phyloP scores from a whole-genome alignment of 2,329 filamentous ascomycete genomes.

The Exophiala dermatitidis region DNA sequence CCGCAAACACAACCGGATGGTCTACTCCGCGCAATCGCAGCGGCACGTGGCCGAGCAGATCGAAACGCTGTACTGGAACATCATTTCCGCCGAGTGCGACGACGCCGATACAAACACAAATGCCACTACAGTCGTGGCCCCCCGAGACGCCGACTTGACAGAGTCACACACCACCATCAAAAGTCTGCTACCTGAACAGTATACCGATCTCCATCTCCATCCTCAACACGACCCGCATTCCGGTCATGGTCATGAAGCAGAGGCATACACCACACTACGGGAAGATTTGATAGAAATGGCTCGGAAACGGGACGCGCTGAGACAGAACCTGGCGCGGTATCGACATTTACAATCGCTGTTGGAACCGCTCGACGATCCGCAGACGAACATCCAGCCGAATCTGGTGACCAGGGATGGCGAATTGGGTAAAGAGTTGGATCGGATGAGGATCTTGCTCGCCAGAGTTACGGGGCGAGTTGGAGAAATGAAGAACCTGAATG shows the following conservation, averaged over 20 bases:
- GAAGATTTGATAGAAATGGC: constrained; percentile 42
- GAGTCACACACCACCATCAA: constrained; percentile 7
- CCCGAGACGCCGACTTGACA: constrained; percentile 13
- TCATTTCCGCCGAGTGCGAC: constrained; percentile 34
- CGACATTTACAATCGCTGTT: constrained; percentile 42
- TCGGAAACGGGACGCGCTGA: constrained; percentile 39
- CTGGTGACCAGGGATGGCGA: constrained; percentile 47
- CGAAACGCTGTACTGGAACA: constrained; percentile 49
- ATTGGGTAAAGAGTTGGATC: constrained; percentile 44
- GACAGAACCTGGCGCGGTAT: constrained; percentile 43
- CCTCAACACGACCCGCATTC: not conserved
- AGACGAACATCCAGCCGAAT: constrained; percentile 48
- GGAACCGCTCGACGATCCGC: constrained; percentile 44
- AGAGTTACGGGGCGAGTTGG: constrained; percentile 36
- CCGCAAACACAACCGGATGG: constrained; percentile 47
- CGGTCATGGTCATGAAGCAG: not conserved
- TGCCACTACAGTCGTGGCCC: constrained; percentile 6
- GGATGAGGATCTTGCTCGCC: constrained; percentile 43
- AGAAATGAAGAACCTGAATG: constrained; percentile 23
- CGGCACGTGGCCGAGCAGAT: constrained; percentile 52
- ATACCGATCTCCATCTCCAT: constrained; percentile 8
- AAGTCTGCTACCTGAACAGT: constrained; percentile 10
- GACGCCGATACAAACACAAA: no score
- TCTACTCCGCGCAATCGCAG: constrained; percentile 49
- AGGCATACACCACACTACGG: constrained; percentile 35